Evolutionary conservation across 352 stramenopile species (phyloP), one percentile per base, ranked within the genome.

Genomic region (Peronospora farinosa): DNA sequence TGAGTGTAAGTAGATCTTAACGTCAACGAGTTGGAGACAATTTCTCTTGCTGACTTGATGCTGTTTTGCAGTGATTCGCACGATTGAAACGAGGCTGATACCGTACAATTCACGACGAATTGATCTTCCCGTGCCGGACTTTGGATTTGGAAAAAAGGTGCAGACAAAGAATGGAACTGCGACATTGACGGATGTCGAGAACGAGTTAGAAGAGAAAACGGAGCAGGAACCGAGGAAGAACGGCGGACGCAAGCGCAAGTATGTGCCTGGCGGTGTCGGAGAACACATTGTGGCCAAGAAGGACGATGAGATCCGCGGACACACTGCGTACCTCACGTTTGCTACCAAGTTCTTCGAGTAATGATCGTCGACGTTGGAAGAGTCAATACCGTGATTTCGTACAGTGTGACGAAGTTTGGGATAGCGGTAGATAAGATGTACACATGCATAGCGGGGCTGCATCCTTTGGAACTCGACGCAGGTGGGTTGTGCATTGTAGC

Each of bases 81-180:
- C 81, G 44, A 96, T 98, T 39, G 93, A 98, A 65, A 97, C 96
- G 60, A 86, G 84, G 15, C 78, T 97, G 57, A 81, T 96, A 56
- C 78, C 82, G 35, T 89, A 87, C 68, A 84, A 71, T 40, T 69
- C 79, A 21, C 65, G 82, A 36, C 65, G 65, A 27, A 79, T 89
- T 40, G 68, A 87, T 38, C 49, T 91, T 42, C 81, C 74, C 3
- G 74, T 83, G 39, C 78, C 79, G 2, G 69, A 88, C 49, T 89
- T 92, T 72, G 78, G 77, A 16, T 73, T 78, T 40, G 51, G 56
- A 12, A 68, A 67, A 41, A 64, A 65, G 46, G 41, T 28, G 1
- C 57, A 56, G 27, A 52, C 60, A 8, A 40, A 52, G 23, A 57
- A 57, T 23, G 60, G 32, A 13, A 11, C 47, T 33, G 21, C 47